A percentile compares a stretch with the other conserved stretches of the same genome.
Conservation (phyloP, 2,329 filamentous ascomycete genomes). For the Monosporascus sp. region DNA sequence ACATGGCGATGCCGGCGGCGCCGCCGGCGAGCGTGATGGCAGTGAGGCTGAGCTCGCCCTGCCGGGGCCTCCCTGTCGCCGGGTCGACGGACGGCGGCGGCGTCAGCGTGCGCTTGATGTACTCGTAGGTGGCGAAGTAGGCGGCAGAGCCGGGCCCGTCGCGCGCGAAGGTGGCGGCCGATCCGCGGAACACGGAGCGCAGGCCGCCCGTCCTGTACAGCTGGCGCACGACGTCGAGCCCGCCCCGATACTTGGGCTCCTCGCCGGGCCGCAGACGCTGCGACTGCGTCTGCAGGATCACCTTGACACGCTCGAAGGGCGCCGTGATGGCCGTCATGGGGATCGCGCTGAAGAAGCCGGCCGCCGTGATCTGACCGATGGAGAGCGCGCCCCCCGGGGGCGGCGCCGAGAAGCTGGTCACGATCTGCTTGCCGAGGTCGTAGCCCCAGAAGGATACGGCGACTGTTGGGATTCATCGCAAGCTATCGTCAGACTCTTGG, state of each 20-base stretch:
- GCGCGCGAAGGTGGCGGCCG: slow-evolving; percentile 82
- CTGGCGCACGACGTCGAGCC: slow-evolving; percentile 84
- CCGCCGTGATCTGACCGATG: slow-evolving; percentile 82
- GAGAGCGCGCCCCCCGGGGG: slow-evolving; percentile 65
- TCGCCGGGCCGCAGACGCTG: slow-evolving; percentile 80
- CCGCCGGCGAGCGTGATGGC: slow-evolving; percentile 85
- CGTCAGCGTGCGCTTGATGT: slow-evolving; percentile 82
- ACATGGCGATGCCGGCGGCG: slow-evolving; percentile 93
- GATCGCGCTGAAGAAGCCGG: slow-evolving; percentile 95
- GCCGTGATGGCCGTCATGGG: slow-evolving; percentile 98
- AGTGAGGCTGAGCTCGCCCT: slow-evolving; percentile 71
- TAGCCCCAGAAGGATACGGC: slow-evolving; percentile 80
- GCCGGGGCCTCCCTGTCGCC: slow-evolving; percentile 58
- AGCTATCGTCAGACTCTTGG: neutral
- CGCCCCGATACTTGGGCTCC: slow-evolving; percentile 86
- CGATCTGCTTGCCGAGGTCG: slow-evolving; percentile 88
- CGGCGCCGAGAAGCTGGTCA: slow-evolving; percentile 61
- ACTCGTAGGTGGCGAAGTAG: slow-evolving; percentile 97
- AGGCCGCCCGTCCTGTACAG: slow-evolving; percentile 88
- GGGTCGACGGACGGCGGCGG: slow-evolving; percentile 80
- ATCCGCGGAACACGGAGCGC: slow-evolving; percentile 87
- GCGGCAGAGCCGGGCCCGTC: slow-evolving; percentile 90
- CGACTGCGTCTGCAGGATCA: slow-evolving; percentile 95
- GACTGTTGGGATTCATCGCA: slow-evolving; percentile 37
- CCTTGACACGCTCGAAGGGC: slow-evolving; percentile 97